A percentile compares a stretch with the other conserved stretches of the same genome.
Evolutionary conservation across 1,139 yeast species (phyloP).

Genomic region (Saccharomyces hybrid): DNA sequence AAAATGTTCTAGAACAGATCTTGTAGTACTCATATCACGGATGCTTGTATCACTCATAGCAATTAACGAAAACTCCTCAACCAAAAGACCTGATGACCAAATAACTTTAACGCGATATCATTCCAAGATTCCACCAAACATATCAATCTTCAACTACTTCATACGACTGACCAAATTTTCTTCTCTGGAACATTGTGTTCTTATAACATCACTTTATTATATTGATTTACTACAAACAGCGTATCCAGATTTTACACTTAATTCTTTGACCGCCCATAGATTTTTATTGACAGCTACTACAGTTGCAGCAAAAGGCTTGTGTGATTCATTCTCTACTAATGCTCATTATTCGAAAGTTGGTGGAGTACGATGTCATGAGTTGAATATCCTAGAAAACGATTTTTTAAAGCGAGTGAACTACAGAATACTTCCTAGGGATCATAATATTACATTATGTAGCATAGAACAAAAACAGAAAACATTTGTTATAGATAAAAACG

Average conservation of each 20-base stretch:
- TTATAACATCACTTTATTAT: conserved; percentile 75
- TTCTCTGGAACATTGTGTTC: conserved; percentile 71
- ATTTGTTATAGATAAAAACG: conserved; percentile 18
- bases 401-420: conserved; percentile 76
- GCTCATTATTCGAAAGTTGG: conserved; percentile 94
- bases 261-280: conserved; percentile 88
- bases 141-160: conserved; percentile 71
- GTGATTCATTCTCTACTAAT: conserved; percentile 91
- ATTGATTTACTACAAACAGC: conserved; percentile 77
- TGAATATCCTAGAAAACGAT: conserved; percentile 82
- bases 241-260: conserved; percentile 73
- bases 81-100: not conserved
- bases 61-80: conserved; percentile 49
- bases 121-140: conserved; percentile 84
- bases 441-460: conserved; percentile 31
- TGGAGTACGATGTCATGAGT: conserved; percentile 78
- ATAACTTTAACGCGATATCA: conserved; percentile 73
- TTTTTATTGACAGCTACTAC: conserved; percentile 86
- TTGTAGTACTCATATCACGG: conserved; percentile 64
- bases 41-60: conserved; percentile 69
- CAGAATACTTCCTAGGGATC: conserved; percentile 56
- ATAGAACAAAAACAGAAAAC: conserved; percentile 23
- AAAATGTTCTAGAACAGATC: conserved; percentile 60
- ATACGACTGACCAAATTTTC: conserved; percentile 76
- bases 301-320: conserved; percentile 83